A percentile compares a stretch with the other conserved stretches of the same genome.
Conservation (phyloP, 139 green algal genomes). For the Limnomonas spitsbergensis region DNA sequence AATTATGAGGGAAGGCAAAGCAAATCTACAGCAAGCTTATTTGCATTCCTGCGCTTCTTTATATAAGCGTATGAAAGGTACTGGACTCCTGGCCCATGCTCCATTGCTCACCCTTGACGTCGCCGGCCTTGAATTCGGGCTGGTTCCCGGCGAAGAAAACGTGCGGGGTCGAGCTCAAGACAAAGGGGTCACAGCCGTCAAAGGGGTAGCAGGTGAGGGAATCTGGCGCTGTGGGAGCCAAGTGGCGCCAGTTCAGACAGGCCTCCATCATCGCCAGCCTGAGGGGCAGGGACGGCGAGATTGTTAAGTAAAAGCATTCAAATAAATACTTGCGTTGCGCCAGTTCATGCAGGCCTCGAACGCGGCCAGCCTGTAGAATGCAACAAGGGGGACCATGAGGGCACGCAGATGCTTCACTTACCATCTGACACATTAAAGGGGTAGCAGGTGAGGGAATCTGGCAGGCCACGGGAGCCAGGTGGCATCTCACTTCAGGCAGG, state of each 20-base stretch:
- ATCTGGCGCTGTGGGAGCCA: slow-evolving; percentile 92
- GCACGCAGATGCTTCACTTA: too few relatives aligned
- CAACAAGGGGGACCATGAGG: too few relatives aligned
- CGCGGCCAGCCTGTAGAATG: too few relatives aligned
- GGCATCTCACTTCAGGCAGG: slow-evolving; percentile 75
- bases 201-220: slow-evolving; percentile 93
- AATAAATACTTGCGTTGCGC: too few relatives aligned
- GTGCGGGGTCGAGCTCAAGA: slow-evolving; percentile 80
- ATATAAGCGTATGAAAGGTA: too few relatives aligned
- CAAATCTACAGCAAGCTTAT: too few relatives aligned
- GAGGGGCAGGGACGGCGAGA: background rate
- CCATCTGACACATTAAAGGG: slow-evolving; percentile 83
- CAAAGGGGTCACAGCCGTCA: slow-evolving; percentile 86
- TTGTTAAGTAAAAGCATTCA: too few relatives aligned
- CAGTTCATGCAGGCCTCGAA: too few relatives aligned
- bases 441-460: slow-evolving; percentile 94
- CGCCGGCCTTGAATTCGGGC: slow-evolving; percentile 64
- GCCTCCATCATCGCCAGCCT: slow-evolving; percentile 69
- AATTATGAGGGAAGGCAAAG: too few relatives aligned
- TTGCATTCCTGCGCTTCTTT: too few relatives aligned
- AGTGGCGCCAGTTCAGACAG: slow-evolving; percentile 81
- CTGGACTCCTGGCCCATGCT: too few relatives aligned
- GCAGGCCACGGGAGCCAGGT: slow-evolving; percentile 89
- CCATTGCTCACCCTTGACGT: slow-evolving; percentile 54
- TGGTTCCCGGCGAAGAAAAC: slow-evolving; percentile 94